Conservation (phyloP, 2,329 filamentous ascomycete species). For the Grosmannia serpens region DNA sequence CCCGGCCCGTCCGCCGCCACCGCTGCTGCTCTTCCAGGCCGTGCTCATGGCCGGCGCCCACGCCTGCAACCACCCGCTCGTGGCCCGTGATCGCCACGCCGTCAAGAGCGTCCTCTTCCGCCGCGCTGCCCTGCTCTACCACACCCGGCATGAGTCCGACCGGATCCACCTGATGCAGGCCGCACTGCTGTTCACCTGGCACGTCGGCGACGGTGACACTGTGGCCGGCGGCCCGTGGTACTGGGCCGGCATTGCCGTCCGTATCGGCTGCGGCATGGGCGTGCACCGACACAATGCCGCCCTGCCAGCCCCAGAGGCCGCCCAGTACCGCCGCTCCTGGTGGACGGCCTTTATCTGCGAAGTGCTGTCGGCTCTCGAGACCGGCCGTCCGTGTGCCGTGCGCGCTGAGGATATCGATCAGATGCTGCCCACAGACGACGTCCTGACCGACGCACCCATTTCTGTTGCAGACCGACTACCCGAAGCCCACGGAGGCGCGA, state of each 20-base stretch:
- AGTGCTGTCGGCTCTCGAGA: slow-evolving; percentile 6
- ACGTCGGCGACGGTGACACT: slow-evolving; percentile 15
- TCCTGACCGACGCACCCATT: not conserved
- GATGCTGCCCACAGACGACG: not conserved
- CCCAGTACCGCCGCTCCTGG: slow-evolving; percentile 2
- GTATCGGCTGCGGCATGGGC: slow-evolving; percentile 19
- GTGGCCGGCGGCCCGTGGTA: slow-evolving; percentile 15
- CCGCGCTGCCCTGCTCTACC: slow-evolving; percentile 16
- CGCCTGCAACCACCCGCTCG: slow-evolving; percentile 14
- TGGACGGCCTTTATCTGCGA: slow-evolving; percentile 5
- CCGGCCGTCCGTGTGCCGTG: slow-evolving; percentile 5
- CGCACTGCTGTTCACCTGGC: slow-evolving; percentile 18
- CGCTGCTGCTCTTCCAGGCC: slow-evolving; percentile 18
- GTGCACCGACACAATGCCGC: slow-evolving; percentile 13
- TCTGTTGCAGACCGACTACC: too few relatives aligned
- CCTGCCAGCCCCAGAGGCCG: not conserved
- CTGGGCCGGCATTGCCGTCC: slow-evolving; percentile 17
- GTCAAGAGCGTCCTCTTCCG: slow-evolving; percentile 17
- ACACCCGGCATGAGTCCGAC: slow-evolving; percentile 18
- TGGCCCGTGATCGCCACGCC: slow-evolving; percentile 11
- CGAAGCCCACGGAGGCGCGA: not conserved
- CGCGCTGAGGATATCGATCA: slow-evolving; percentile 2
- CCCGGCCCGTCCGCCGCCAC: slow-evolving; percentile 11
- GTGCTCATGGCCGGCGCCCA: slow-evolving; percentile 18
- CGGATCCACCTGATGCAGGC: slow-evolving; percentile 16